These are phyloP conservation scores for Xylariaceae sp. DNA, from an alignment of 2,329 filamentous ascomycete genomes.

Conservation along the genomic window DNA sequence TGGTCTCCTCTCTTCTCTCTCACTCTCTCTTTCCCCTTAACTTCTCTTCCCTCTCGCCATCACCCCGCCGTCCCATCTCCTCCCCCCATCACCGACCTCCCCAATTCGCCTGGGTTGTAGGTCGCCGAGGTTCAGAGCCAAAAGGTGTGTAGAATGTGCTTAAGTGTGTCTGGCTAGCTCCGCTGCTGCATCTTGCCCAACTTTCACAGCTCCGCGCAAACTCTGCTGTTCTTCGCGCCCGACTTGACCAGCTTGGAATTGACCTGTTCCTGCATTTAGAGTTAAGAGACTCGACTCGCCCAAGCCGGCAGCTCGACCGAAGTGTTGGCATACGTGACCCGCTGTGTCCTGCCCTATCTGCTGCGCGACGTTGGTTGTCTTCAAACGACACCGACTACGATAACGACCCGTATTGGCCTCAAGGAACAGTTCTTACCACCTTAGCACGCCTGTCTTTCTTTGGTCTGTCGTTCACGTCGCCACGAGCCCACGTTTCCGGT, in stretches of 20 bases:
- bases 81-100: conserved; percentile 34
- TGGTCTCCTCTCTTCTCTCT: conserved; percentile 18
- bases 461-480: not conserved
- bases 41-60: conserved; percentile 16
- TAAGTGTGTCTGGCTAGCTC: conserved; percentile 3
- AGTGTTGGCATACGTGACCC: conserved; percentile 16
- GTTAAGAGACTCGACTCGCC: not conserved
- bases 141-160: conserved; percentile 27
- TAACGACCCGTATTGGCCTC: conserved; percentile 11
- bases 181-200: not conserved
- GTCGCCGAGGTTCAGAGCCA: conserved; percentile 28
- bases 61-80: conserved; percentile 32
- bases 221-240: not conserved
- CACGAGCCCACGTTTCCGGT: conserved; percentile 3
- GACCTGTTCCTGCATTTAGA: not conserved
- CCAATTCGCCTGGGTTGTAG: conserved; percentile 29
- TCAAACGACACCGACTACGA: conserved; percentile 23
- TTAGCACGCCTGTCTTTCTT: too few species aligned
- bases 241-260: not conserved
- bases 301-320: not conserved
- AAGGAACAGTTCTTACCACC: too few species aligned
- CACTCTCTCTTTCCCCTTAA: conserved; percentile 16
- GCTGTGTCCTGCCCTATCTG: not conserved
- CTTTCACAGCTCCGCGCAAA: not conserved
- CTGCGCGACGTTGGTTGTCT: conserved; percentile 12